These are phyloP conservation scores for Diospyros lotus DNA, from an alignment of 148 eudicot genomes.

Conservation along the genomic window DNA sequence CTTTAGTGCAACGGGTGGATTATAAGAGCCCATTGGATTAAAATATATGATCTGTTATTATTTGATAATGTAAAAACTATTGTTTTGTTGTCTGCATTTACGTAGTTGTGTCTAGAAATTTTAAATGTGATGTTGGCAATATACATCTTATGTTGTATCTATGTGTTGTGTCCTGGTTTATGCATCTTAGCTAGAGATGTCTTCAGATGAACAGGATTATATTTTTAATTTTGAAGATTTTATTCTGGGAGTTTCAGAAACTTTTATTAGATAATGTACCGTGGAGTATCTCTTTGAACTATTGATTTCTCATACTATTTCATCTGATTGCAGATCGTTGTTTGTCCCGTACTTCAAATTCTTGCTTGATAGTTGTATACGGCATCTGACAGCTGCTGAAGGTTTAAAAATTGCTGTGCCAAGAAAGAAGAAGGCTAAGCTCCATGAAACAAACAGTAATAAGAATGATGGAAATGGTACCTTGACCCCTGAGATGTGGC, in stretches of 20 bases:
- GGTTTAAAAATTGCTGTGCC: slow-evolving; percentile 25
- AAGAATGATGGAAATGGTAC: slow-evolving; percentile 20
- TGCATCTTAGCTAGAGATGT: too few species aligned
- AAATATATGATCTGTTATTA: background rate
- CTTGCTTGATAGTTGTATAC: slow-evolving; percentile 61
- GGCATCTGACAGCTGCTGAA: slow-evolving; percentile 53
- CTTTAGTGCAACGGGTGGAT: background rate
- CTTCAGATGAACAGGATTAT: background rate
- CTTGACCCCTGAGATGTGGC: slow-evolving; percentile 53
- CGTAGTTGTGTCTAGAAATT: background rate
- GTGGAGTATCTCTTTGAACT: background rate
- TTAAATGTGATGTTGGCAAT: background rate
- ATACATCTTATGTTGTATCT: background rate
- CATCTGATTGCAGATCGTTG: slow-evolving; percentile 46
- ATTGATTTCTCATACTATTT: background rate
- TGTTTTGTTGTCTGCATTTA: too few species aligned
- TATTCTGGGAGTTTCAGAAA: background rate
- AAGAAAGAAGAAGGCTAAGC: slow-evolving; percentile 74
- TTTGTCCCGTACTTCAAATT: slow-evolving; percentile 97
- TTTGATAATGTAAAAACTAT: too few species aligned
- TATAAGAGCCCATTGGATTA: background rate
- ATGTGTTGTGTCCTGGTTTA: too few species aligned
- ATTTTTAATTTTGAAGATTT: background rate
- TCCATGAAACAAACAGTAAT: slow-evolving; percentile 25
- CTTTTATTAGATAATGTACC: background rate